These are phyloP conservation scores for Boletus vermiculosoides DNA, from an alignment of 768 basidiomycete genomes.

Conservation along the genomic window DNA sequence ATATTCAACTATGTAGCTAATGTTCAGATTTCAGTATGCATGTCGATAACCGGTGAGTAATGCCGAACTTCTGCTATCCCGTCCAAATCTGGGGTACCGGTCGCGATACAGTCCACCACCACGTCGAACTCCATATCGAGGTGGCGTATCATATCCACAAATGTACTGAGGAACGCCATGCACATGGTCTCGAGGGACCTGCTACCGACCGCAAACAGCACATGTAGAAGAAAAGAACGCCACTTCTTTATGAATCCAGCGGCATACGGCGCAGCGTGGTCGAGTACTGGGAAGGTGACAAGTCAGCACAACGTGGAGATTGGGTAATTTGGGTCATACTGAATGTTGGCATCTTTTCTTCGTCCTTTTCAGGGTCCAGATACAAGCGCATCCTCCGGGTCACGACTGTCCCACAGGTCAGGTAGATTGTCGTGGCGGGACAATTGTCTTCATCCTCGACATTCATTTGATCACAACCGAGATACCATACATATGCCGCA, in stretches of 20 bases:
- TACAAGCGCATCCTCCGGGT: neutral
- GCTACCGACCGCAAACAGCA: slow-evolving; percentile 4
- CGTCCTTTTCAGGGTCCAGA: slow-evolving; percentile 5
- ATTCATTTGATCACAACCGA: neutral
- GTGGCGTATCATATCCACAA: slow-evolving; percentile 12
- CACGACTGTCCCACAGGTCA: neutral
- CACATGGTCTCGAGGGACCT: slow-evolving; percentile 3
- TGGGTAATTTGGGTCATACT: neutral
- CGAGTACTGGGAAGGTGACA: neutral
- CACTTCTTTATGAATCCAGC: slow-evolving; percentile 6
- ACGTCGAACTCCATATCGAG: slow-evolving; percentile 10
- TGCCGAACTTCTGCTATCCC: slow-evolving; percentile 2
- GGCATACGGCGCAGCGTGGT: slow-evolving; percentile 8
- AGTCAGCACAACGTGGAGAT: neutral
- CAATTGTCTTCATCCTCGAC: neutral
- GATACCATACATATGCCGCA: neutral
- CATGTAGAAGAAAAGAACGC: slow-evolving; percentile 15
- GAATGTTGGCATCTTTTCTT: slow-evolving; percentile 11
- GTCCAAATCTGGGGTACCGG: slow-evolving; percentile 8
- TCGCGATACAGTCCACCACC: slow-evolving; percentile 12
- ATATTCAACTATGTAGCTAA: slow-evolving; percentile 1
- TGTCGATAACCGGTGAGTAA: neutral
- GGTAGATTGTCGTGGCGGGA: neutral
- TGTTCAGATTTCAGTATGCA: neutral
- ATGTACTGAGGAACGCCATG: slow-evolving; percentile 8